Base-by-base conservation (phyloP, 2,329 filamentous ascomycete species). In the Sarocladium oryzae region DNA sequence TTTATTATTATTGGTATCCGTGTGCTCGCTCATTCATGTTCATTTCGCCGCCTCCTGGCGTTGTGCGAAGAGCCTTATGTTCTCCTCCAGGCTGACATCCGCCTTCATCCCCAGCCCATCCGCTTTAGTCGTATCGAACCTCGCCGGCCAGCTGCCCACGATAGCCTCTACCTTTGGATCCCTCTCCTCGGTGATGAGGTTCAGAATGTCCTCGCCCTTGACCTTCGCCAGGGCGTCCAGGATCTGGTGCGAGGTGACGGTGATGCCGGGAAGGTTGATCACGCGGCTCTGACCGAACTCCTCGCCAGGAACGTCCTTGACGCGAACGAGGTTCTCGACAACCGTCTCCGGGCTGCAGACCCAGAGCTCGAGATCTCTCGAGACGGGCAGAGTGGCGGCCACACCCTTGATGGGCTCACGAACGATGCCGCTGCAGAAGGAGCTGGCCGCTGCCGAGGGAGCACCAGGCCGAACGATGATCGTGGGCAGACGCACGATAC, bases 381-480 rank as follows among this genome's bases (percentile, higher is more conserved):
- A 66, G 26, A 76, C 67, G 2, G 78, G 72, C 1, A 80, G 69
- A 0, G 71, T 56, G 28, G 69, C 75, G n/a, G 69, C 64, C 36
- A 70, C 62, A 11, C 77, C 78, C 15, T 61, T 56, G 7, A 75
- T 64, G 5, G 76, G 70, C 43, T 85, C 81, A 2, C 81, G 70
- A 38, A 85, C 78, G 57, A 85, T 84, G 1, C 81, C 81, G 2
- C 71, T 79, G 1, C 81, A 71, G 57, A 84, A 85, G 0, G 76
- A 79, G 3, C 75, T 79, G 2, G 81, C 81, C 0, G 81, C 80
- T 1, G 75, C 75, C 3, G 79, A 79, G 0, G 80, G 80, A 28
- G 69, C 71, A 2, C 79, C 80, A 0, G 79, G 76, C 7, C 81
- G 70, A 2, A 84, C 77, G 0, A 77, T 77, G 16, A 84, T 74